Base-by-base conservation (phyloP, 2,329 filamentous ascomycete genomes). In the Escovopsis sp. region DNA sequence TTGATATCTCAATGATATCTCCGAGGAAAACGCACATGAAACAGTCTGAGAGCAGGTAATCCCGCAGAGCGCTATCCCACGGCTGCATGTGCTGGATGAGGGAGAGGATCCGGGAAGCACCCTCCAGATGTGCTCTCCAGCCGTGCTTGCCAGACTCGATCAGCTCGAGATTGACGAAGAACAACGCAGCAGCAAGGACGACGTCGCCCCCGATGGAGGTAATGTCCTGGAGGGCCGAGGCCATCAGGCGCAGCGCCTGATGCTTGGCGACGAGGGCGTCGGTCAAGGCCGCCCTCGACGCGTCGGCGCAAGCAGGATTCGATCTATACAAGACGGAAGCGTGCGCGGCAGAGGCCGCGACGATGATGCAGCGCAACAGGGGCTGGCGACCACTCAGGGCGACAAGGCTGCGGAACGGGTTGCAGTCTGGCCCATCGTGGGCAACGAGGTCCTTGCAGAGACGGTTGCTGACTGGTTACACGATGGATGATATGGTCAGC, bases 381-480 rank as follows among this genome's bases (percentile, higher is more conserved):
- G 64, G 61, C 35, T 67, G 62, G 10, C 53, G 51, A 32, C 55
- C 57, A 19, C 65, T 62, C 40, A 70, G 52, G 8, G 66, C 60
- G 40, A 71, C 53, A 28, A 70, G 57, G 39, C 50, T 56, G 46
- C 66, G 66, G 50, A 70, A 71, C 6, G 67, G 67, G 51, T 72
- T 72, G 41, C 50, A 52, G 9, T 64, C 59, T 12, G 60, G 59
- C 39, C 63, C 49, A 53, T 71, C 68, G 41, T 62, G 59, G 26
- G 66, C 63, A 42, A 71, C 67, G 36, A 77, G 61, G 49, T 75
- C 72, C 51, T 60, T 65, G 57, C 71, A 75, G 39, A 77, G 59
- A 34, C 67, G 56, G n/a, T 54, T 59, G 42, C 68, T 55, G 56
- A 72, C 66, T 73, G 36, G 12, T 10, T 4, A 36, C 38, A 26